Evolutionary conservation across 192 early-diverging fungal genomes (phyloP).

Genomic region (Gonapodya sp.): DNA sequence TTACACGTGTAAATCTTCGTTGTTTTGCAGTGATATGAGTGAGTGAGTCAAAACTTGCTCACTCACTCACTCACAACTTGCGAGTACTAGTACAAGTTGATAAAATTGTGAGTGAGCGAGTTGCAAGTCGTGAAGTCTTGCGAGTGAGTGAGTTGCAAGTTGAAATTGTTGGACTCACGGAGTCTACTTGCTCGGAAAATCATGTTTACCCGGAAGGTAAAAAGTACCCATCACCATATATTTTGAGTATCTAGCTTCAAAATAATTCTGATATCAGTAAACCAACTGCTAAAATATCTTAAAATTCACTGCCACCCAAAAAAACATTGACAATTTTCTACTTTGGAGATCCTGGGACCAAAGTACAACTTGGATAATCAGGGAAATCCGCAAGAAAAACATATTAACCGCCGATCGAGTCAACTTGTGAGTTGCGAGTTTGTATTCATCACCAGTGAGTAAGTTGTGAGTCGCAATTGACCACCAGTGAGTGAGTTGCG

Average conservation of each 20-base stretch:
- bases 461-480: neutral
- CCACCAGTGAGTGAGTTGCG: neutral
- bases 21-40: neutral
- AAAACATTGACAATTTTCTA: neutral
- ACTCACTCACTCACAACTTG: neutral
- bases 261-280: neutral
- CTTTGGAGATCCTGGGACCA: neutral
- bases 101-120: neutral
- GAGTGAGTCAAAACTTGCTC: conserved; percentile 1
- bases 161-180: neutral
- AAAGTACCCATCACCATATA: neutral
- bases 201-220: neutral
- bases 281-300: neutral
- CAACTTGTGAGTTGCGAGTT: neutral
- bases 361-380: conserved; percentile 1
- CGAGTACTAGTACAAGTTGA: neutral
- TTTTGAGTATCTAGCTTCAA: neutral
- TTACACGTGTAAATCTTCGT: too few relatives aligned
- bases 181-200: neutral
- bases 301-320: neutral
- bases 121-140: neutral
- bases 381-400: neutral
- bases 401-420: neutral
- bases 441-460: neutral
- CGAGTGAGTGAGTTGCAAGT: conserved; percentile 1